A percentile compares a stretch with the other conserved stretches of the same genome.
Conservation (phyloP, 116 monocot species). For the Trichopus zeylanicus region DNA sequence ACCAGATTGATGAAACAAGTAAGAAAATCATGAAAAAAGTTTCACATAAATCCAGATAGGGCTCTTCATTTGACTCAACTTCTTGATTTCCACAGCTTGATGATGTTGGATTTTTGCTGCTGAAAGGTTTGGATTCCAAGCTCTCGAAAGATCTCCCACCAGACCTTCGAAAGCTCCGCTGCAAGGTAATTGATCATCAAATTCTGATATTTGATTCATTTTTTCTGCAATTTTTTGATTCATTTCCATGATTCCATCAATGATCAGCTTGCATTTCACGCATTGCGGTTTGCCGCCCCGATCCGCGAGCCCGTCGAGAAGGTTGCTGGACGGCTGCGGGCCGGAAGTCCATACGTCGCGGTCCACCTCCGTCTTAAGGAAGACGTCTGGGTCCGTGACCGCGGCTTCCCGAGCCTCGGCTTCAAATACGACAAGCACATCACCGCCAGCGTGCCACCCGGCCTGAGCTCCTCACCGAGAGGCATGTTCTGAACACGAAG, state of each 20-base stretch:
- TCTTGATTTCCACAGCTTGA: slow-evolving; percentile 15
- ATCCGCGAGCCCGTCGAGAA: slow-evolving; percentile 22
- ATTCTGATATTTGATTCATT: background rate
- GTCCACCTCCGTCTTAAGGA: slow-evolving; percentile 6
- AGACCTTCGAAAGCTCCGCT: slow-evolving; percentile 44
- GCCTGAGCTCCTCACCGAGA: slow-evolving; percentile 32
- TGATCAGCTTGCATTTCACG: no score
- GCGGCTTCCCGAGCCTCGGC: slow-evolving; percentile 50
- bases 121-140: slow-evolving; percentile 39
- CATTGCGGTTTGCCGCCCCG: slow-evolving; percentile 23
- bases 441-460: slow-evolving; percentile 6
- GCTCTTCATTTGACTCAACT: no score
- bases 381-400: slow-evolving; percentile 48
- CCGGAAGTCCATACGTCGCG: background rate
- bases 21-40: background rate
- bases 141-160: slow-evolving; percentile 30
- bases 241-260: no score
- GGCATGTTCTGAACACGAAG: slow-evolving; percentile 26
- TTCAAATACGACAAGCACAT: slow-evolving; percentile 21
- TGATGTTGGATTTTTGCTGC: slow-evolving; percentile 8
- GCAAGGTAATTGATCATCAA: no score
- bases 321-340: slow-evolving; percentile 21
- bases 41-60: no score
- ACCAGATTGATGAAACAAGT: slow-evolving; percentile 23
- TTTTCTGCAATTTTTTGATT: background rate